phyloP scores from a whole-genome alignment of 2,329 filamentous ascomycete genomes.

The Cladophialophora psammophila region DNA sequence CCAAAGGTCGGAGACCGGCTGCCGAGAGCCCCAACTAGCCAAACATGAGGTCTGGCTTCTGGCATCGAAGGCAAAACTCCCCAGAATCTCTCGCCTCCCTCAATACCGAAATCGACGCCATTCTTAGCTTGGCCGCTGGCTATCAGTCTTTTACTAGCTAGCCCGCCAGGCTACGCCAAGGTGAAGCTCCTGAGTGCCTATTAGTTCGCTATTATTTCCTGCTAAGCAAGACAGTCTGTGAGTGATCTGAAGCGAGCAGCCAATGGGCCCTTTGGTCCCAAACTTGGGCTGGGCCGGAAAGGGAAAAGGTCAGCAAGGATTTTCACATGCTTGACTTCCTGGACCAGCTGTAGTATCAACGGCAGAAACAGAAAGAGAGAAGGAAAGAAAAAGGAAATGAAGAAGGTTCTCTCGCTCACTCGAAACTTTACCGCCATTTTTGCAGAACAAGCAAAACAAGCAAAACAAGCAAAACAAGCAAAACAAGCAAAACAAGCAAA shows the following conservation, averaged over 20 bases:
- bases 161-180: not conserved
- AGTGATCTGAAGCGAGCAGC: conserved; percentile 11
- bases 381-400: not conserved
- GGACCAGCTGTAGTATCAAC: not conserved
- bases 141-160: not conserved
- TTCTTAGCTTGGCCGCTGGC: not conserved
- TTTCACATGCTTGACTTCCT: conserved; percentile 16
- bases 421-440: conserved; percentile 1
- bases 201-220: conserved; percentile 2
- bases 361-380: not conserved
- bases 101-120: conserved; percentile 2
- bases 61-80: not conserved
- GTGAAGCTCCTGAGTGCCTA: not conserved
- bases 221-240: conserved; percentile 6
- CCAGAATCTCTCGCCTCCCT: not conserved
- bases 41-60: not conserved
- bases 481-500: not conserved
- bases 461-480: too few relatives aligned
- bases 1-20: not conserved
- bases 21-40: not conserved
- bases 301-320: not conserved
- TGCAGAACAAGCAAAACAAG: not conserved
- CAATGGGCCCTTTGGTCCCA: not conserved
- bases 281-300: not conserved
- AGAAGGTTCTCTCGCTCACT: not conserved